phyloP scores from a whole-genome alignment of 2,329 filamentous ascomycete genomes.

The Chrysoporthe puriensis region DNA sequence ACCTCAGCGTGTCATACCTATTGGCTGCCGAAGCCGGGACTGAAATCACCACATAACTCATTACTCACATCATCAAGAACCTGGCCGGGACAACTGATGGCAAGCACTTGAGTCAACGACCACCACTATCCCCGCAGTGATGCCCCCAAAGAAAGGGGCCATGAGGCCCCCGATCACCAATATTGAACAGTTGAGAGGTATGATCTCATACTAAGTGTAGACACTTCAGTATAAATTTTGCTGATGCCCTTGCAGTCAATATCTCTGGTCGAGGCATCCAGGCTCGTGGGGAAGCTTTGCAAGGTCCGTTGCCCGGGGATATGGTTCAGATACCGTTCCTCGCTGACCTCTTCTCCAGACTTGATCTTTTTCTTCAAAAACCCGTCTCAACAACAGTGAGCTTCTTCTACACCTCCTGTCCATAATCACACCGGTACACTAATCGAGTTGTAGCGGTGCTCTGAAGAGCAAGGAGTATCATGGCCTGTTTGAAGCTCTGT shows the following conservation, averaged over 20 bases:
- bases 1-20: neutral
- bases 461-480: slow-evolving; percentile 81
- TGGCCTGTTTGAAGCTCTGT: slow-evolving; percentile 79
- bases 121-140: neutral
- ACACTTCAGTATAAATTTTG: neutral
- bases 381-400: slow-evolving; percentile 23
- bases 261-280: slow-evolving; percentile 12
- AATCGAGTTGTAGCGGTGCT: slow-evolving; percentile 29
- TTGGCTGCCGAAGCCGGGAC: neutral
- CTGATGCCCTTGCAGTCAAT: slow-evolving; percentile 1
- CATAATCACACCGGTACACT: neutral
- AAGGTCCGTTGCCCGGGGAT: slow-evolving; percentile 11
- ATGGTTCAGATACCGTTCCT: neutral
- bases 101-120: neutral
- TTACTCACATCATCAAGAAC: neutral
- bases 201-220: neutral
- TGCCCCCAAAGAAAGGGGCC: slow-evolving; percentile 24
- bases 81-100: neutral
- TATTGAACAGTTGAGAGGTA: slow-evolving; percentile 21
- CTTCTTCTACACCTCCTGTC: neutral
- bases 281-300: slow-evolving; percentile 23
- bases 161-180: slow-evolving; percentile 23
- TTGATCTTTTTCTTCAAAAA: slow-evolving; percentile 23
- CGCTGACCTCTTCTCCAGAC: slow-evolving; percentile 17
- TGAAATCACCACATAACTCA: neutral